These are phyloP conservation scores for Exophiala aquamarina DNA, from an alignment of 2,329 filamentous ascomycete genomes.

Conservation along the genomic window DNA sequence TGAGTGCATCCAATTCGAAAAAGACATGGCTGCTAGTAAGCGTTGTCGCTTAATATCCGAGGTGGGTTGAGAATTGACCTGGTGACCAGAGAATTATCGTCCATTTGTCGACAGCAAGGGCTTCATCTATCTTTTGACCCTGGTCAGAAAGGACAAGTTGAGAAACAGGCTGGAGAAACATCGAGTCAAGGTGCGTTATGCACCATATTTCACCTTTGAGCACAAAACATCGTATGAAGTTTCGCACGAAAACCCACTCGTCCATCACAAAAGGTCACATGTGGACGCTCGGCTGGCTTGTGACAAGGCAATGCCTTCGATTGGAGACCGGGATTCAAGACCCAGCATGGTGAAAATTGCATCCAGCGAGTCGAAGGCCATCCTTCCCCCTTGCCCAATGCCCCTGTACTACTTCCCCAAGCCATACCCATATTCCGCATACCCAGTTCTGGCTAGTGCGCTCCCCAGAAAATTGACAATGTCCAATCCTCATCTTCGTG, in stretches of 20 bases:
- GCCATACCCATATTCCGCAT: constrained; percentile 11
- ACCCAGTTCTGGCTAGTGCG: constrained; percentile 17
- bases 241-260: constrained; percentile 3
- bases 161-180: constrained; percentile 59
- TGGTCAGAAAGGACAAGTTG: constrained; percentile 54
- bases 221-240: constrained; percentile 6
- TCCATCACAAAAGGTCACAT: not conserved
- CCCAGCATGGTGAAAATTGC: too few relatives aligned
- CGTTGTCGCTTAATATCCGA: too few relatives aligned
- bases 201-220: constrained; percentile 10
- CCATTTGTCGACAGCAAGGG: constrained; percentile 63
- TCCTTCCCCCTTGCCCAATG: constrained; percentile 13
- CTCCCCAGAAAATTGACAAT: constrained; percentile 12
- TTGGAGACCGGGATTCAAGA: not conserved
- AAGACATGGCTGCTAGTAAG: constrained; percentile 27
- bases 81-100: constrained; percentile 56
- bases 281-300: not conserved
- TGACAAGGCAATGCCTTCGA: not conserved
- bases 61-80: not conserved
- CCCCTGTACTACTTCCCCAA: constrained; percentile 4
- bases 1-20: constrained; percentile 22
- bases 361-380: constrained; percentile 1
- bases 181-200: constrained; percentile 55
- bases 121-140: constrained; percentile 63
- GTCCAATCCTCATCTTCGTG: constrained; percentile 14